Base-by-base conservation (phyloP, 495 filamentous ascomycete genomes). In the Tuber borchii region DNA sequence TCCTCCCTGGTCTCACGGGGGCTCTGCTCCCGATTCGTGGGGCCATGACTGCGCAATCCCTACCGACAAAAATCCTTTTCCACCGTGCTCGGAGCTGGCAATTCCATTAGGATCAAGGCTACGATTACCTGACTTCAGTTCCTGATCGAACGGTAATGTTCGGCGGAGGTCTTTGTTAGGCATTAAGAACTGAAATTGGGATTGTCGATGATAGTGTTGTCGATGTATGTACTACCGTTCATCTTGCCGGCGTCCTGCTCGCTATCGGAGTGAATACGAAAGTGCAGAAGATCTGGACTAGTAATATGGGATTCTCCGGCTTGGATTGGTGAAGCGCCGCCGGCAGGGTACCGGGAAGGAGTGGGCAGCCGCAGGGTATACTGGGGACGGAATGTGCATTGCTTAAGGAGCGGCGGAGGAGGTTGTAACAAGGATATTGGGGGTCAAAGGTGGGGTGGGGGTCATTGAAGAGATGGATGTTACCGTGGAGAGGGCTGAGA, bases 351-450 rank as follows among this genome's bases (percentile, higher is more conserved):
- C 71, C 0, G 81, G 81, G 16, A 71, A 74, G 45, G 86, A 88
- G 76, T 88, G 86, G 86, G 82, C 88, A 7, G 78, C 83, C 16
- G 86, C 85, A 0, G 87, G 86, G 4, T 88, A 85, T 74, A 80
- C 78, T 61, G 87, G 86, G 20, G 84, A 88, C 40, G 87, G 87
- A 39, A 87, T 88, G 85, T 85, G 83, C 22, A 85, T 84, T 80
- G 83, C 85, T 22, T 88, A 86, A 86, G 34, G 34, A 37, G 34
- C 34, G 34, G 34, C 34, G 76, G 85, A 79, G 16, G 86, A 83
- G n/a, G 31, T 86, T 4, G 86, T 82, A 10, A 73, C 78, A 39
- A 86, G 86, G 85, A 45, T 87, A n/a, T n/a, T 79, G 2, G 86
- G 86, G 80, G n/a, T n/a, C n/a, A n/a, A n/a, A n/a, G n/a, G n/a